Conservation (phyloP, 805 yeast genomes). For the Wickerhamiella vanderwaltii region DNA sequence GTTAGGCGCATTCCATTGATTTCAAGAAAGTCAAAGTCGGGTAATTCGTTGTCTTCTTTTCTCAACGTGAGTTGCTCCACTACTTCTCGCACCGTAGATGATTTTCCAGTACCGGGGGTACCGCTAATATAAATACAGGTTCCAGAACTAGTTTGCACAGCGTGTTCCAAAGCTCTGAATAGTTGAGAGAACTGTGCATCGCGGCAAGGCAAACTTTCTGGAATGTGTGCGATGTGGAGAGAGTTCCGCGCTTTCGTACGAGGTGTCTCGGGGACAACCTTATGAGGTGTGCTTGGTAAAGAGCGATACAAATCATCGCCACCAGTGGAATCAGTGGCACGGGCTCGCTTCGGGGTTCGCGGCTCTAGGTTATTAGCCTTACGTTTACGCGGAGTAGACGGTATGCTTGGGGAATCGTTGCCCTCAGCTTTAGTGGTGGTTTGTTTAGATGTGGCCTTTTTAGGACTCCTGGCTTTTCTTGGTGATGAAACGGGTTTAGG, state of each 20-base stretch:
- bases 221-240: constrained; percentile 30
- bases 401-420: not conserved
- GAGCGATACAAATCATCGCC: not conserved
- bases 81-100: constrained; percentile 84
- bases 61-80: constrained; percentile 48
- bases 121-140: constrained; percentile 87
- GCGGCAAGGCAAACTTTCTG: constrained; percentile 63
- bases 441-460: not conserved
- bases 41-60: constrained; percentile 30
- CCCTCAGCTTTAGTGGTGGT: not conserved
- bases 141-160: constrained; percentile 60
- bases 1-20: constrained; percentile 82
- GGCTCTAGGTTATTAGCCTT: not conserved
- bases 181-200: constrained; percentile 69
- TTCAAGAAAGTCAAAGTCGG: constrained; percentile 61
- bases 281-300: constrained; percentile 14
- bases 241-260: constrained; percentile 23
- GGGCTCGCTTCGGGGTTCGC: not conserved
- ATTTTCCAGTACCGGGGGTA: constrained; percentile 96
- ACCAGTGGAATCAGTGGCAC: not conserved
- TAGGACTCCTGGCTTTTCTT: no score
- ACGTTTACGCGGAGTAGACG: not conserved
- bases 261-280: constrained; percentile 14
- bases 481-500: no score
- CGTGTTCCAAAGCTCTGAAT: constrained; percentile 54